These are phyloP conservation scores for Colletotrichum ledebouriae DNA, from an alignment of 2,329 filamentous ascomycete species.

Conservation along the genomic window DNA sequence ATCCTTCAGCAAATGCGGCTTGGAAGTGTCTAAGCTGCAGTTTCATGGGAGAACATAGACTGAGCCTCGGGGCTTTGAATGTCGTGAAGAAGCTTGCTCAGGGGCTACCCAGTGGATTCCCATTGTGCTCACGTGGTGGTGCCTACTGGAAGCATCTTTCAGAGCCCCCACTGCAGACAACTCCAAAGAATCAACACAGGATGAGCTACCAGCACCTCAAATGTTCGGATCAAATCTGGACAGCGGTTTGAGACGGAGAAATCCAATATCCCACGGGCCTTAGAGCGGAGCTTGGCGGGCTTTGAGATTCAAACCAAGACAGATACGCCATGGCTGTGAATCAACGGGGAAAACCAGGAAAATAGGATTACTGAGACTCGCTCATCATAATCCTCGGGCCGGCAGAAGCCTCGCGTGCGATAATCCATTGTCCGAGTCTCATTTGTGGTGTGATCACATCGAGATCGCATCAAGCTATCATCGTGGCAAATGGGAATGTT, in stretches of 20 bases:
- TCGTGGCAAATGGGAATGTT: background rate
- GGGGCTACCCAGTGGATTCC: background rate
- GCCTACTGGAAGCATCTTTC: background rate
- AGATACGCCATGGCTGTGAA: conserved; percentile 28
- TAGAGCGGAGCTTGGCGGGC: background rate
- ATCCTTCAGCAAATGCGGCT: conserved; percentile 22
- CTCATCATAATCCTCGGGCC: conserved; percentile 15
- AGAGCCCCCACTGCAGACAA: conserved; percentile 2
- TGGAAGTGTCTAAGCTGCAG: conserved; percentile 8
- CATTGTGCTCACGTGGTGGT: conserved; percentile 11
- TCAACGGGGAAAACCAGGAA: conserved; percentile 25
- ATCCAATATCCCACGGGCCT: too few relatives aligned
- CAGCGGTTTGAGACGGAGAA: background rate
- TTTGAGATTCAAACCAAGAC: conserved; percentile 21
- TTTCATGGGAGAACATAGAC: background rate
- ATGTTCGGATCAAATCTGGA: background rate
- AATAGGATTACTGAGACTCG: conserved; percentile 36
- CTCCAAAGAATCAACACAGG: conserved; percentile 8
- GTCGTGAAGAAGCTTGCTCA: conserved; percentile 20
- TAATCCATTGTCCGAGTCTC: conserved; percentile 1
- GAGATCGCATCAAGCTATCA: conserved; percentile 2
- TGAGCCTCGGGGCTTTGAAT: conserved; percentile 31
- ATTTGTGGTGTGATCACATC: background rate
- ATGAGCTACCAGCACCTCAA: background rate
- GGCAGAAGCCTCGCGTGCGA: background rate